phyloP scores from a whole-genome alignment of 768 basidiomycete species.

The Calocybe gangraenosa region DNA sequence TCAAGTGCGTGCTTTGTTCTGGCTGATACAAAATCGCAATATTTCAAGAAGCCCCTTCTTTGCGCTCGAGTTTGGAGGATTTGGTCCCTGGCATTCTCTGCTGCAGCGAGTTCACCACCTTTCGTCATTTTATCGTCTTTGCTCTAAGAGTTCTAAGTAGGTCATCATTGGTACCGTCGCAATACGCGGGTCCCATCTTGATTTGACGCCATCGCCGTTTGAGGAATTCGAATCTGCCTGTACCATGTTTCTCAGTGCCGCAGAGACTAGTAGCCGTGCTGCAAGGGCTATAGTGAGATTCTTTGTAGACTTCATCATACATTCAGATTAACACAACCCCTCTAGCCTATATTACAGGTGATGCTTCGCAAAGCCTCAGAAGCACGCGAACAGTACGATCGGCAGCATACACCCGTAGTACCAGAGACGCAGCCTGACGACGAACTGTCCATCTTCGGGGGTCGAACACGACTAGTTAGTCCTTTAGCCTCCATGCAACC shows the following conservation, averaged over 20 bases:
- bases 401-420: slow-evolving; percentile 15
- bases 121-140: neutral
- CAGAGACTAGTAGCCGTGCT: slow-evolving; percentile 45
- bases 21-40: slow-evolving; percentile 35
- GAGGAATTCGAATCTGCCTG: slow-evolving; percentile 44
- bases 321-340: too few species aligned
- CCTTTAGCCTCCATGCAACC: slow-evolving; percentile 1
- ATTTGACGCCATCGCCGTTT: slow-evolving; percentile 42
- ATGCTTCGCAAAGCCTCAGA: slow-evolving; percentile 40
- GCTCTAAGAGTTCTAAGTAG: slow-evolving; percentile 23
- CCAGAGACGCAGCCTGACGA: slow-evolving; percentile 21
- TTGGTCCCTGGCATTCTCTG: slow-evolving; percentile 54
- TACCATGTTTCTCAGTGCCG: slow-evolving; percentile 38
- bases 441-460: slow-evolving; percentile 32
- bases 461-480: slow-evolving; percentile 25
- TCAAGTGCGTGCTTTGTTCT: slow-evolving; percentile 46
- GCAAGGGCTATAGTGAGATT: slow-evolving; percentile 40
- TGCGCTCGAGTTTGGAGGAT: slow-evolving; percentile 52
- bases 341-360: slow-evolving; percentile 40
- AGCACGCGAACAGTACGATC: slow-evolving; percentile 19
- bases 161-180: slow-evolving; percentile 54
- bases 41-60: slow-evolving; percentile 38
- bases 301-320: neutral
- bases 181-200: slow-evolving; percentile 36
- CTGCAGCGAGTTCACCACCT: slow-evolving; percentile 37